Conservation (phyloP, 495 filamentous ascomycete genomes). For the Penicillium salamii region DNA sequence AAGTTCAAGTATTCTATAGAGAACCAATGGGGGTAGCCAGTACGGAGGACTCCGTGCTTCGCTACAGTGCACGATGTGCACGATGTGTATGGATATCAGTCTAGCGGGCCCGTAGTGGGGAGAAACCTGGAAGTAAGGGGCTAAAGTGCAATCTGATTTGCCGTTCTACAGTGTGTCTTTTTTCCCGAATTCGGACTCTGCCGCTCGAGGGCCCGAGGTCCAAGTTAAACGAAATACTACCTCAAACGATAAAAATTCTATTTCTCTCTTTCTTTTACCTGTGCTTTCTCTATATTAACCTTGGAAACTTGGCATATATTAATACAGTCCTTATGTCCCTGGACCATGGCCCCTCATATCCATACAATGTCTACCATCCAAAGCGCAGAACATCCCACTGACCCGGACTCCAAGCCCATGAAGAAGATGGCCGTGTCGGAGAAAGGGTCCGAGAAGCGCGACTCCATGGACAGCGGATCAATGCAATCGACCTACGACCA, state of each 20-base stretch:
- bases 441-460: slow-evolving; percentile 16
- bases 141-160: no score
- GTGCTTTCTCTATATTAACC: not conserved
- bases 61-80: no score
- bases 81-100: no score
- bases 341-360: slow-evolving; percentile 9
- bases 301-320: no score
- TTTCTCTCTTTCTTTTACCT: no score
- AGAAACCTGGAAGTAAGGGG: no score
- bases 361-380: slow-evolving; percentile 10
- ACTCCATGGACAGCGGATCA: slow-evolving; percentile 25
- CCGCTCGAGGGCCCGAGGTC: not conserved
- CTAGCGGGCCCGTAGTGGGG: no score
- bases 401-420: slow-evolving; percentile 10
- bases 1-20: no score
- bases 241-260: no score
- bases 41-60: no score
- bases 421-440: slow-evolving; percentile 16
- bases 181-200: not conserved
- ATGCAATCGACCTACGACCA: slow-evolving; percentile 37
- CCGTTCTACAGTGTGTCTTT: no score
- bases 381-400: slow-evolving; percentile 7
- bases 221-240: not conserved
- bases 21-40: no score
- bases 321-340: not conserved